A percentile compares a stretch with the other conserved stretches of the same genome.
Conservation (phyloP, 1,139 yeast genomes). For the Lodderomyces margitis region DNA sequence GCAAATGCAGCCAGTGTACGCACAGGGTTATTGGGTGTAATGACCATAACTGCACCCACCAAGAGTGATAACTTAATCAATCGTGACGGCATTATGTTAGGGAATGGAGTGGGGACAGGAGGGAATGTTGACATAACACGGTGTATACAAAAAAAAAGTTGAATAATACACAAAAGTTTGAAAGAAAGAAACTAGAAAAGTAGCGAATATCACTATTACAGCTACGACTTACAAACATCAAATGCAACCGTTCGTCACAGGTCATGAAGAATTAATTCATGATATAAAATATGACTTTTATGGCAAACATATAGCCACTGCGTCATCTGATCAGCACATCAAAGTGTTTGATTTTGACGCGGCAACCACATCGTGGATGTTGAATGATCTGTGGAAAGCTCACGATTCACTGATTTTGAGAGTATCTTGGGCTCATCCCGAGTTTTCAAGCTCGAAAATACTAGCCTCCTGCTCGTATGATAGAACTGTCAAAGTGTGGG, state of each 20-base stretch:
- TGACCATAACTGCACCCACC: constrained; percentile 20
- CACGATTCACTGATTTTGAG: constrained; percentile 86
- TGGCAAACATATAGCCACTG: constrained; percentile 87
- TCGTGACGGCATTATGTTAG: neutral
- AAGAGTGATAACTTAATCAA: constrained; percentile 14
- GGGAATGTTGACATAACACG: neutral
- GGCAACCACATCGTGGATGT: constrained; percentile 60
- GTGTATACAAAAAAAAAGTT: constrained; percentile 1
- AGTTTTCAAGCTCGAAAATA: constrained; percentile 70
- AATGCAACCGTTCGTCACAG: constrained; percentile 73
- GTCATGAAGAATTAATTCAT: constrained; percentile 88
- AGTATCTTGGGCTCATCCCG: constrained; percentile 92
- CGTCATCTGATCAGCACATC: constrained; percentile 88
- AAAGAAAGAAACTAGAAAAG: constrained; percentile 3
- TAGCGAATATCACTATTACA: neutral
- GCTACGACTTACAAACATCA: neutral
- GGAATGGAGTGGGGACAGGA: too few species aligned
- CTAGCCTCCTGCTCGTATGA: constrained; percentile 89
- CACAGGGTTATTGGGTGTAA: constrained; percentile 35
- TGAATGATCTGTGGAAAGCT: constrained; percentile 90
- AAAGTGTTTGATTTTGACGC: constrained; percentile 77
- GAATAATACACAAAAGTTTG: constrained; percentile 2
- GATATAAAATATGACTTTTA: constrained; percentile 88
- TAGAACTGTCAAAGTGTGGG: constrained; percentile 86
- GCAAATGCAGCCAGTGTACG: constrained; percentile 64